Conservation (phyloP, 2,329 filamentous ascomycete species). For the Neopestalotiopsis rosae region DNA sequence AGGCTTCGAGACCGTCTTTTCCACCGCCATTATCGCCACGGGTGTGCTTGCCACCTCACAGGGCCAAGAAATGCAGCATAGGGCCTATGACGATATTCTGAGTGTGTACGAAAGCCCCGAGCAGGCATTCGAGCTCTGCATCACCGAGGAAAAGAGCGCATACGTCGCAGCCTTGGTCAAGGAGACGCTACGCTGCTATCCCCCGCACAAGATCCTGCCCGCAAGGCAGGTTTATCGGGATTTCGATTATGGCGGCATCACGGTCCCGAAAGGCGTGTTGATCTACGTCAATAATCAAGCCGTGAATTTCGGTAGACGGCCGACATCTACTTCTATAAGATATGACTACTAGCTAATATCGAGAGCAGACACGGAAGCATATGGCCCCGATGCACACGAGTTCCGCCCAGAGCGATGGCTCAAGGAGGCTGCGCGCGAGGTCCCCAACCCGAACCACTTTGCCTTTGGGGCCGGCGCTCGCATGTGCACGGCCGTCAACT, state of each 20-base stretch:
- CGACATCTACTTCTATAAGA: neutral
- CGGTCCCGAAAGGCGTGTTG: slow-evolving; percentile 4
- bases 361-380: neutral
- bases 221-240: neutral
- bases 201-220: neutral
- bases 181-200: neutral
- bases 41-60: neutral
- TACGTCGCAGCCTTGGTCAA: neutral
- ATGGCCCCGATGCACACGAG: slow-evolving; percentile 7
- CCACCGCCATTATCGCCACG: slow-evolving; percentile 4
- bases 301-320: neutral
- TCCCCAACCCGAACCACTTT: slow-evolving; percentile 5
- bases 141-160: neutral
- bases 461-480: slow-evolving; percentile 9
- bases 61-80: neutral
- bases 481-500: slow-evolving; percentile 20
- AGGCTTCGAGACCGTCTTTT: slow-evolving; percentile 6
- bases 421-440: slow-evolving; percentile 8
- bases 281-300: slow-evolving; percentile 6
- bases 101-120: neutral
- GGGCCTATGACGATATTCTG: slow-evolving; percentile 1
- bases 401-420: slow-evolving; percentile 23
- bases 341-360: too few species aligned
- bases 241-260: neutral
- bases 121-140: neutral